Evolutionary conservation across 495 filamentous ascomycete genomes (phyloP), one percentile per base, ranked within the genome.

Genomic region (Penicillium chermesinum): DNA sequence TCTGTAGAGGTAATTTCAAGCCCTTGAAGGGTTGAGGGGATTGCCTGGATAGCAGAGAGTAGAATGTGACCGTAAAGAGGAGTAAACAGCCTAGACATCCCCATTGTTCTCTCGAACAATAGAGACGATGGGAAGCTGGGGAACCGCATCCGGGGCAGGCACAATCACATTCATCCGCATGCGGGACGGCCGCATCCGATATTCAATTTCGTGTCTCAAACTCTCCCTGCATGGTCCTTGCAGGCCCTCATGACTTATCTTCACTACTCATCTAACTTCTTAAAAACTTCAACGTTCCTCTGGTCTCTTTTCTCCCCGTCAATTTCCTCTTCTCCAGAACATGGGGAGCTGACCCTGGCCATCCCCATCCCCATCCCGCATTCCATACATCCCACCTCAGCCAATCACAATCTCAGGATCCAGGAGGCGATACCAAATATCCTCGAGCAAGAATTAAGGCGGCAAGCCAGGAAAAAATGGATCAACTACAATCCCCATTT

Each of bases 151-250:
- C 57, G 37, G 52, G 9, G 9, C 33, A 58, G 48, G 41, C 34
- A 50, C 51, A 42, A 49, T 48, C 12, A 34, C 52, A 55, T 55
- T 55, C 48, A 54, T 61, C 54, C 50, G 50, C 48, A 53, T 57
- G 43, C 50, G 50, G 4, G 7, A 52, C 43, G 2, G 17, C 33
- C 39, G 53, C 44, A 38, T 50, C 44, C 47, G 49, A 49, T 40
- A 48, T 48, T 30, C 36, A 14, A 48, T 21, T 53, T 38, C 45
- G 35, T 57, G 54, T 57, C 54, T 57, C 51, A 57, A 51, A 57
- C 52, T 19, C 55, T 58, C 59, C 55, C 53, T 59, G 53, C 56
- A 12, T 18, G 25, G 53, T 59, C 55, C 58, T 62, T 59, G 55
- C 55, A 61, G 54, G 57, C 12, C 17, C 13, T 9, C 16, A 12